Evolutionary conservation across 2,329 filamentous ascomycete species (phyloP).

Genomic region (Penicillium oxalicum): DNA sequence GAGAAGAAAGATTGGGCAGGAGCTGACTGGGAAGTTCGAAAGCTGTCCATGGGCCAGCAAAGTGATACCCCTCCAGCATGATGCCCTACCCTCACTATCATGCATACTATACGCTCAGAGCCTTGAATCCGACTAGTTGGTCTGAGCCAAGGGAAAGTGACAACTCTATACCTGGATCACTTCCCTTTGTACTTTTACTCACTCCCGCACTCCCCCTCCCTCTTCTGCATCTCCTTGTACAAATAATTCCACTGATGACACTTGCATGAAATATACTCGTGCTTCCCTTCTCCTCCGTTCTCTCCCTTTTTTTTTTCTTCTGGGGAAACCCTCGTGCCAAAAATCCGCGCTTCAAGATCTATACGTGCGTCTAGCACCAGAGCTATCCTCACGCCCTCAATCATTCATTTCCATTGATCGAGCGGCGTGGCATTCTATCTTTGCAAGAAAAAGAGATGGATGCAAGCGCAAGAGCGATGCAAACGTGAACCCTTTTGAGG

Average conservation of each 20-base stretch:
- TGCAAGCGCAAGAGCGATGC: slow-evolving; percentile 46
- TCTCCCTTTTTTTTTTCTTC: slow-evolving; percentile 9
- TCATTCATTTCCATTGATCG: slow-evolving; percentile 41
- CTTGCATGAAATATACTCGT: slow-evolving; percentile 7
- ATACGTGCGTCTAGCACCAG: slow-evolving; percentile 48
- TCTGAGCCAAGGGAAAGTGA: slow-evolving; percentile 2
- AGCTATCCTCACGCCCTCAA: slow-evolving; percentile 45
- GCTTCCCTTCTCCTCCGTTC: slow-evolving; percentile 5
- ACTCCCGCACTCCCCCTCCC: slow-evolving; percentile 1
- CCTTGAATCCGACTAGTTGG: neutral
- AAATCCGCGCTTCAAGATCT: slow-evolving; percentile 20
- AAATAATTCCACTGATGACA: slow-evolving; percentile 21
- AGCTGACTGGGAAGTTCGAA: slow-evolving; percentile 67
- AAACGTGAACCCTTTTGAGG: slow-evolving; percentile 27
- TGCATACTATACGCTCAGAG: neutral
- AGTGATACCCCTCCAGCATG: slow-evolving; percentile 5
- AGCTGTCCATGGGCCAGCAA: slow-evolving; percentile 56
- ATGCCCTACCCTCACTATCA: neutral
- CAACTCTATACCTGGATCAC: slow-evolving; percentile 7
- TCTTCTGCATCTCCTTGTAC: slow-evolving; percentile 16
- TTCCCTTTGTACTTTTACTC: slow-evolving; percentile 16
- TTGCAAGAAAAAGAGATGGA: slow-evolving; percentile 4
- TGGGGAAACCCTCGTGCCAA: neutral
- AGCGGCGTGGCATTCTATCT: slow-evolving; percentile 43
- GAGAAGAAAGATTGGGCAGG: slow-evolving; percentile 72